Base-by-base conservation (phyloP, 2,329 filamentous ascomycete genomes). In the Paecilomyces fulvus region DNA sequence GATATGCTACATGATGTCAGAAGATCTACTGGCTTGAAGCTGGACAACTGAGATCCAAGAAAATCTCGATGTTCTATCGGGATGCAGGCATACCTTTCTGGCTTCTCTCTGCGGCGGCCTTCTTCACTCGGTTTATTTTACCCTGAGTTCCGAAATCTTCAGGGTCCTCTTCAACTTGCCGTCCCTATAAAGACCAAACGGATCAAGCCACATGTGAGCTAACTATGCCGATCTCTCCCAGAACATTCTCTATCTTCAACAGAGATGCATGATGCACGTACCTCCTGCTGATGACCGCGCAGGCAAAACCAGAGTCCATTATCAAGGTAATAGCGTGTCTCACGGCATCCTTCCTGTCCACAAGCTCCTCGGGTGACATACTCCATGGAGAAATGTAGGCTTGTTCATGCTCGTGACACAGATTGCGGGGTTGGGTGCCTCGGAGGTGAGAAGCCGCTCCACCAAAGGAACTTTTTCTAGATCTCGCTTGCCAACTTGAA, bases 261-360 rank as follows among this genome's bases (percentile, higher is more conserved):
- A 17, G 6, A n/a, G 14, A 43, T 43, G 37, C 37, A 54, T 21
- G 53, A 46, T 51, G 58, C 56, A 17, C 71, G 59, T 74, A 89
- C 88, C 74, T 90, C 85, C 63, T 92, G 85, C 63, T 86, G 83
- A 75, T 95, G 90, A 30, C 90, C 90, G 62, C 89, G 86, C 60
- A 86, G 80, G 72, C 90, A 95, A 70, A 89, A 95, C 60, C 86
- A 83, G 57, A 86, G 81, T 3, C 90, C 89, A 71, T 88, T 88
- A 62, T 91, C 85, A 30, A 86, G 77, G 67, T 89, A 88, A 75
- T 87, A 90, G 60, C 82, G 81, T 48, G 80, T 80, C 53, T 88
- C 87, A 58, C 87, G 86, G 68, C 90, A 95, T 65, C 82, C 81
- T 59, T 83, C 80, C 59, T 82, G 75, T 52, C 79, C 80, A 64